Conservation (phyloP, 768 basidiomycete species). For the Asterophora parasitica region DNA sequence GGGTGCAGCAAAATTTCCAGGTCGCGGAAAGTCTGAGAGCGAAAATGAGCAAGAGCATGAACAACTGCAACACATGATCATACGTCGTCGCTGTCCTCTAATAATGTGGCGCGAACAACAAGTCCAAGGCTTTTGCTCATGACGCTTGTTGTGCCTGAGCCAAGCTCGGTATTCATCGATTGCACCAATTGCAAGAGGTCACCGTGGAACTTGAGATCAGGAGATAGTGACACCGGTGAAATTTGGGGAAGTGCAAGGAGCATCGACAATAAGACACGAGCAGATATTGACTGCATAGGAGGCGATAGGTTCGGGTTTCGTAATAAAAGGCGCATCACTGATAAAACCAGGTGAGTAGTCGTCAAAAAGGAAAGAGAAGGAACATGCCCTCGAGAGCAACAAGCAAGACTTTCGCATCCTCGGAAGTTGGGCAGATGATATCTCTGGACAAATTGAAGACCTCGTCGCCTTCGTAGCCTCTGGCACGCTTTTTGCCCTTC, state of each 20-base stretch:
- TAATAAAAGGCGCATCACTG: conserved; percentile 50
- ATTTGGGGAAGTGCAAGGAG: conserved; percentile 52
- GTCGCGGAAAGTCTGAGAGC: conserved; percentile 24
- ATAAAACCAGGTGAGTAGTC: background rate
- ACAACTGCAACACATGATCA: conserved; percentile 1
- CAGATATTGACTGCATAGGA: conserved; percentile 53
- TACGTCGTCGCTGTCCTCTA: conserved; percentile 14
- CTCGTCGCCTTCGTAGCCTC: conserved; percentile 73
- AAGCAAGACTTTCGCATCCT: conserved; percentile 51
- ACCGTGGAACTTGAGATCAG: conserved; percentile 44
- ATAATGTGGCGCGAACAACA: conserved; percentile 29
- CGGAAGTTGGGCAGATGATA: conserved; percentile 42
- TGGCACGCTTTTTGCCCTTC: conserved; percentile 64
- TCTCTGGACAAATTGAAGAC: conserved; percentile 49
- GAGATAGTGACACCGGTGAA: conserved; percentile 51
- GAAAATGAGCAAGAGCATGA: background rate
- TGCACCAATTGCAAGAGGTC: conserved; percentile 43
- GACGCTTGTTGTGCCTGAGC: conserved; percentile 48
- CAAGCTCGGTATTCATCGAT: conserved; percentile 41
- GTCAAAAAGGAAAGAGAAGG: background rate
- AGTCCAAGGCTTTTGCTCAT: conserved; percentile 62
- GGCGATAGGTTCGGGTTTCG: conserved; percentile 46
- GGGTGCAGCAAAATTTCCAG: conserved; percentile 73
- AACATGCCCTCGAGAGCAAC: conserved; percentile 55
- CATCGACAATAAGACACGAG: conserved; percentile 53